phyloP scores from a whole-genome alignment of 305 asterid species.

The Fraxinus paxiana region DNA sequence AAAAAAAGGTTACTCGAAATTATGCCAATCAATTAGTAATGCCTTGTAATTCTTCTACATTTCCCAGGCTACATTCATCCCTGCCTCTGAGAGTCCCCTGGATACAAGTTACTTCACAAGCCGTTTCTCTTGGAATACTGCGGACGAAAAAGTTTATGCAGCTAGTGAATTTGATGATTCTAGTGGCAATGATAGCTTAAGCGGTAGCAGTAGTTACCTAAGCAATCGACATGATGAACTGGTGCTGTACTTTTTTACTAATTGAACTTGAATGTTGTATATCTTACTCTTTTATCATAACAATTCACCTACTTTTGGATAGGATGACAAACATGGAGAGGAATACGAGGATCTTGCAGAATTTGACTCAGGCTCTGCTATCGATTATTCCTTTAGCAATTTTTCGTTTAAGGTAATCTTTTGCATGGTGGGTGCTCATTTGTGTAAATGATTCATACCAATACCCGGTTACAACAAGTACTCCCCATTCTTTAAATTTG shows the following conservation, averaged over 20 bases:
- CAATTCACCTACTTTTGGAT: slow-evolving; percentile 10
- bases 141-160: slow-evolving; percentile 79
- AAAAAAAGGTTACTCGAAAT: not conserved
- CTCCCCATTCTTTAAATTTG: not conserved
- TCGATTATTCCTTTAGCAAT: slow-evolving; percentile 90
- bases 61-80: slow-evolving; percentile 84
- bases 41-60: slow-evolving; percentile 18
- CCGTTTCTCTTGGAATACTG: slow-evolving; percentile 87
- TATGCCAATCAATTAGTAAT: slow-evolving; percentile 3
- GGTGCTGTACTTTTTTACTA: slow-evolving; percentile 35
- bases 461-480: not conserved
- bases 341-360: slow-evolving; percentile 69
- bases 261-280: not conserved
- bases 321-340: slow-evolving; percentile 49
- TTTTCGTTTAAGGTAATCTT: slow-evolving; percentile 84
- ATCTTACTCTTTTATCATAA: not conserved
- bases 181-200: slow-evolving; percentile 72
- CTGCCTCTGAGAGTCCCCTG: slow-evolving; percentile 82
- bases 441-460: not conserved
- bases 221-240: slow-evolving; percentile 90
- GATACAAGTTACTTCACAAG: slow-evolving; percentile 97
- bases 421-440: not conserved
- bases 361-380: slow-evolving; percentile 62
- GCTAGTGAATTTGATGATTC: slow-evolving; percentile 83
- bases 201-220: slow-evolving; percentile 79